Evolutionary conservation across 805 yeast genomes (phyloP), one percentile per base, ranked within the genome.

Genomic region (Diddensiella transvaalensis): DNA sequence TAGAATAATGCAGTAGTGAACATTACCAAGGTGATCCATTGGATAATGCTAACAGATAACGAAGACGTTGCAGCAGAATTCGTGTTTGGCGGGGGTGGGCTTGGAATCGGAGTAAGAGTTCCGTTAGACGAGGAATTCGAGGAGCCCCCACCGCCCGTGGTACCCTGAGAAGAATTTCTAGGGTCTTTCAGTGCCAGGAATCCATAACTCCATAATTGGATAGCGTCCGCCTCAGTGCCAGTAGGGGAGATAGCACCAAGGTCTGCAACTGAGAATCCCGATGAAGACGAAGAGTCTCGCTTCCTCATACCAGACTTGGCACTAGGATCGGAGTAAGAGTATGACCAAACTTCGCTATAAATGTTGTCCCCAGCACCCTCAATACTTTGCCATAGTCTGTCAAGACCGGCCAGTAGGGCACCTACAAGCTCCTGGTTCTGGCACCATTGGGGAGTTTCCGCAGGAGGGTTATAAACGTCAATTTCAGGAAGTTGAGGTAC

Each of bases 201-300:
- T n/a, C 49, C 49, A 30, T 40, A 46, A 21, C 49, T 46, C 49
- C 49, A 46, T 4, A 46, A 33, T 21, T 46, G 49, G 10, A 46
- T 32, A 3, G 38, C 49, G 23, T 46, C 49, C 3, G 41, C 49
- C 23, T 46, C 49, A 11, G 45, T 41, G 3, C 49, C 49, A 8
- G 26, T 39, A 19, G 48, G 48, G 6, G 38, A 35, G 21, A 35
- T 35, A 3, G 48, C 22, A 3, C 49, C 49, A n/a, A 46, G 35
- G 35, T 46, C 45, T 3, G 46, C 40, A 13, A 46, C 48, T 3
- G 44, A 19, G 18, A 45, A 45, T 15, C 43, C 43, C 8, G 15
- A 13, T n/a, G 6, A n/a, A 11, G 22, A 6, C 15, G 33, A 3
- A 4, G 13, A 21, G 17, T 36, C 22, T 26, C 32, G 32, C n/a